phyloP scores from a whole-genome alignment of 2,329 filamentous ascomycete genomes.

The Blumeriella jaapii region DNA sequence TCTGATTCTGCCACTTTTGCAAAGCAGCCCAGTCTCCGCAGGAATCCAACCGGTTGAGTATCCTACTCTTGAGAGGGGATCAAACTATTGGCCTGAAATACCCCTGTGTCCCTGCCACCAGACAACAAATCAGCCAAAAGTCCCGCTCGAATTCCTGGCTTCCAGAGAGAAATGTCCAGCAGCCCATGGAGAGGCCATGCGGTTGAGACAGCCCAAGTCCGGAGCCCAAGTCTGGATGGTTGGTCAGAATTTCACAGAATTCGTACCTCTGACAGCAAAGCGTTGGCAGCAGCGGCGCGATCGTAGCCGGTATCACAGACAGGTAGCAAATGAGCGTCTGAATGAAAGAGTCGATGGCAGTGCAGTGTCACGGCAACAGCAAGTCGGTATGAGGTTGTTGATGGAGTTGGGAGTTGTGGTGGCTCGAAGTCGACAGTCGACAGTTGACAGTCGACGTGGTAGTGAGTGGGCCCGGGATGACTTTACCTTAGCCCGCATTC shows the following conservation, averaged over 20 bases:
- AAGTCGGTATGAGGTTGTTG: no score
- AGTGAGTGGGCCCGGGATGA: no score
- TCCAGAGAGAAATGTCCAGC: background rate
- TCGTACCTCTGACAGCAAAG: constrained; percentile 18
- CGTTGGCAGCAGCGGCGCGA: constrained; percentile 4
- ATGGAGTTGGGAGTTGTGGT: no score
- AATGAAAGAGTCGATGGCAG: constrained; percentile 9
- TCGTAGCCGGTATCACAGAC: constrained; percentile 3
- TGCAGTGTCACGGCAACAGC: constrained; percentile 3
- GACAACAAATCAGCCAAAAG: constrained; percentile 17
- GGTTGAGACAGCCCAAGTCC: background rate
- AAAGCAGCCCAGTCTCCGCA: background rate
- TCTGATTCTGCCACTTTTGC: constrained; percentile 2
- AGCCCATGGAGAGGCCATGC: background rate
- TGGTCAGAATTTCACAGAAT: constrained; percentile 6
- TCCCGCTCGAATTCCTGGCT: constrained; percentile 2
- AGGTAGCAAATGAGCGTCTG: constrained; percentile 3
- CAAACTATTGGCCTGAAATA: no score
- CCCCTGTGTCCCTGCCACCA: constrained; percentile 18
- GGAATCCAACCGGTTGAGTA: constrained; percentile 4
- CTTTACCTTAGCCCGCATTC: no score
- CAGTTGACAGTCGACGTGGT: no score
- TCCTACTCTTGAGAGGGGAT: no score
- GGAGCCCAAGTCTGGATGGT: background rate
- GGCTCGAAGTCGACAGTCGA: no score